Evolutionary conservation across 2,329 filamentous ascomycete genomes (phyloP).

Genomic region (Epichloe gansuensis): DNA sequence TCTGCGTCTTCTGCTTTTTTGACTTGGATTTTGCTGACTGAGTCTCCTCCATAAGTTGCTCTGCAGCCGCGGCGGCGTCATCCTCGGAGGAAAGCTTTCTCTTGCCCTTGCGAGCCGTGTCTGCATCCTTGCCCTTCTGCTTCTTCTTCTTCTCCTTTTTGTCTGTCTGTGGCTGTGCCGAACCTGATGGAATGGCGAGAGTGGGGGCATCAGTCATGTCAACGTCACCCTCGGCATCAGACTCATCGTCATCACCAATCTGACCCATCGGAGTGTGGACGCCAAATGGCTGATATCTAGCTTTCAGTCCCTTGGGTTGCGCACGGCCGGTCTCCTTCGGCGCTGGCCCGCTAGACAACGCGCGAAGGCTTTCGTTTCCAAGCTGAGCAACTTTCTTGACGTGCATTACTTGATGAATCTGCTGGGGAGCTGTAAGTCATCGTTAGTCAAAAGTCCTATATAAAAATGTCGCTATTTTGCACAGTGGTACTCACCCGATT

Average conservation of each 20-base stretch:
- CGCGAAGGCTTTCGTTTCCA: conserved; percentile 18
- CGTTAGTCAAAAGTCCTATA: conserved; percentile 1
- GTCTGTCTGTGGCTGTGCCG: conserved; percentile 11
- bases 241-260: conserved; percentile 27
- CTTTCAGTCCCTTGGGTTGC: conserved; percentile 54
- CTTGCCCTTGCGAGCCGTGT: conserved; percentile 21
- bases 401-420: conserved; percentile 48
- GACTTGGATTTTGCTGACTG: conserved; percentile 27
- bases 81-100: conserved; percentile 26
- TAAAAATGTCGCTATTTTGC: conserved; percentile 5
- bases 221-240: conserved; percentile 31
- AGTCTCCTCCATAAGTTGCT: conserved; percentile 23
- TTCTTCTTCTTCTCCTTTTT: conserved; percentile 14
- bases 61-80: conserved; percentile 21
- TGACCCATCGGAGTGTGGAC: conserved; percentile 23
- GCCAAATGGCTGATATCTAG: conserved; percentile 56
- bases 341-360: conserved; percentile 26
- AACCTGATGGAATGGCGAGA: conserved; percentile 9
- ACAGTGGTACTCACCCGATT: conserved; percentile 31
- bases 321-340: conserved; percentile 41
- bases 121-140: conserved; percentile 5
- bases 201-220: conserved; percentile 31
- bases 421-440: conserved; percentile 17
- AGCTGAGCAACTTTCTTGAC: conserved; percentile 51
- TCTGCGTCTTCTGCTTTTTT: conserved; percentile 26